phyloP scores from a whole-genome alignment of 768 basidiomycete species.

The Dentipellis fragilis region DNA sequence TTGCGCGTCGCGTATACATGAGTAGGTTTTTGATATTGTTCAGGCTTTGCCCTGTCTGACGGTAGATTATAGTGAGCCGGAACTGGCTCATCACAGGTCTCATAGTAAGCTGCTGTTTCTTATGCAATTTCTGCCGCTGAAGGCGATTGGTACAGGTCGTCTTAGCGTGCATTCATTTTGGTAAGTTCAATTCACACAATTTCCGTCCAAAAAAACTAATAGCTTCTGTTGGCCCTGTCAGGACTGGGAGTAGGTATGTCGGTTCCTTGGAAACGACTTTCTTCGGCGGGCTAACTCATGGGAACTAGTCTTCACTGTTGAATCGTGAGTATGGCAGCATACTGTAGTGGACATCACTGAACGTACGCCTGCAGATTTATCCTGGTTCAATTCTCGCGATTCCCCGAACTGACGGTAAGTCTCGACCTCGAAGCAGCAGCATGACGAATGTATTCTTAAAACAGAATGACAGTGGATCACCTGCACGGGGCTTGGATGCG shows the following conservation, averaged over 20 bases:
- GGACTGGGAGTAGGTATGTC: conserved; percentile 16
- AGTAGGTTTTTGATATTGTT: neutral
- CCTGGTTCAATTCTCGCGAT: conserved; percentile 1
- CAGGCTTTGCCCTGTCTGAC: neutral
- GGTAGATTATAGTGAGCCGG: conserved; percentile 28
- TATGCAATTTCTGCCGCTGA: neutral
- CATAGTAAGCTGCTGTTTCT: conserved; percentile 25
- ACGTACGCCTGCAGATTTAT: neutral
- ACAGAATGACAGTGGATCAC: conserved; percentile 34
- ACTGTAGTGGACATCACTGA: neutral
- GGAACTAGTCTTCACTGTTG: conserved; percentile 32
- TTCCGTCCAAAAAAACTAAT: no score
- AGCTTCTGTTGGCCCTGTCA: neutral
- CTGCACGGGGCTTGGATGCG: conserved; percentile 32
- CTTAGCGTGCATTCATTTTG: conserved; percentile 31
- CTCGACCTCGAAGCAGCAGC: conserved; percentile 21
- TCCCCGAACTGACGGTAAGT: conserved; percentile 20
- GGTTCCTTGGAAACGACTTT: neutral
- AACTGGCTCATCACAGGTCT: conserved; percentile 30
- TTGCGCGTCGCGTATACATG: neutral
- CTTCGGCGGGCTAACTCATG: neutral
- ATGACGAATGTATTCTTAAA: conserved; percentile 20
- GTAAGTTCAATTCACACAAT: conserved; percentile 18
- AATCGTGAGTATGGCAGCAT: conserved; percentile 25
- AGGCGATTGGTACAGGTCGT: conserved; percentile 23